Conservation (phyloP, 805 yeast genomes). For the Yamadazyma endophytica region DNA sequence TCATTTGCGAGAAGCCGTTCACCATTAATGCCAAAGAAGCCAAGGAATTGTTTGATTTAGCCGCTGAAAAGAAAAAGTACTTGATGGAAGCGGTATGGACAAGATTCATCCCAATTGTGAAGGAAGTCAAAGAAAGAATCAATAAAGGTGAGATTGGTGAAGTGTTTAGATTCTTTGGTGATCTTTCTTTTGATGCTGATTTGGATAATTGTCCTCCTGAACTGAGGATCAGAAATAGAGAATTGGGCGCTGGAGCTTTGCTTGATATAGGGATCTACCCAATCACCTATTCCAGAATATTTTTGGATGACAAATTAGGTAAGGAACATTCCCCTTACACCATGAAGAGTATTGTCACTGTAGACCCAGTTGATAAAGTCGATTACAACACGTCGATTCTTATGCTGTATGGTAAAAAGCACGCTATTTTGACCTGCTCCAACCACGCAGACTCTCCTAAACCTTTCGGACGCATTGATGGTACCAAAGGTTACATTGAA, state of each 20-base stretch:
- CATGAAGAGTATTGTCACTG: conserved; percentile 27
- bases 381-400: conserved; percentile 39
- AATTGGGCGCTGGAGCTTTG: conserved; percentile 53
- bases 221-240: conserved; percentile 39
- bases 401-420: conserved; percentile 33
- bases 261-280: conserved; percentile 55
- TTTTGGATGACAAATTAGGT: conserved; percentile 32
- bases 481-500: conserved; percentile 27
- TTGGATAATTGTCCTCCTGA: conserved; percentile 23
- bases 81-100: conserved; percentile 63
- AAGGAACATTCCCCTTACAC: conserved; percentile 22
- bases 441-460: conserved; percentile 21
- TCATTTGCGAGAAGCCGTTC: conserved; percentile 54
- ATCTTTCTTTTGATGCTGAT: conserved; percentile 36
- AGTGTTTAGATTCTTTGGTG: conserved; percentile 38
- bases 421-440: conserved; percentile 33
- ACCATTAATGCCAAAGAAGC: conserved; percentile 46
- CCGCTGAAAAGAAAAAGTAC: conserved; percentile 39
- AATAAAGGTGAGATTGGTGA: conserved; percentile 44
- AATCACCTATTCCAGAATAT: conserved; percentile 41
- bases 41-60: conserved; percentile 36
- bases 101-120: conserved; percentile 46
- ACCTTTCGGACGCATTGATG: conserved; percentile 31
- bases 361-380: conserved; percentile 34
- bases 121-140: conserved; percentile 27